phyloP scores from a whole-genome alignment of 441 rosid species.

The Adansonia madagascariensis region DNA sequence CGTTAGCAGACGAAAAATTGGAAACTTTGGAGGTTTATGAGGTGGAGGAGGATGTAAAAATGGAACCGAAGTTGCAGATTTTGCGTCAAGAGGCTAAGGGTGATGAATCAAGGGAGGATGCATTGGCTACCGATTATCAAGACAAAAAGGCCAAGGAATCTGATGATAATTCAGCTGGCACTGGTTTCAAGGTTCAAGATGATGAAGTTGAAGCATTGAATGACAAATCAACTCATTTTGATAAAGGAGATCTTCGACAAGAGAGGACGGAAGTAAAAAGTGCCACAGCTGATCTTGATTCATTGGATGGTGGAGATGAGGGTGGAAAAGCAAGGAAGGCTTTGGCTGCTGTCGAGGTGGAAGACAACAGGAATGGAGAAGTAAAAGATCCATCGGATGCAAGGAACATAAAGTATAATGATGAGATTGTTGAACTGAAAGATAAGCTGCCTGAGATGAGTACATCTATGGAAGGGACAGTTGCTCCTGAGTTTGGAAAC shows the following conservation, averaged over 20 bases:
- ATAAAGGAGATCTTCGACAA: slow-evolving; percentile 23
- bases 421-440: slow-evolving; percentile 27
- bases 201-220: slow-evolving; percentile 20
- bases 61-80: slow-evolving; percentile 28
- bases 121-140: slow-evolving; percentile 28
- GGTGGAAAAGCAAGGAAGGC: background rate
- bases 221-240: slow-evolving; percentile 23
- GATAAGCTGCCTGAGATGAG: slow-evolving; percentile 27
- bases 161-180: slow-evolving; percentile 30
- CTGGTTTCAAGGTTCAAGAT: slow-evolving; percentile 23
- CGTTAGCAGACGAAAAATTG: background rate
- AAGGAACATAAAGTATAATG: slow-evolving; percentile 27
- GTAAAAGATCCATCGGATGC: slow-evolving; percentile 29
- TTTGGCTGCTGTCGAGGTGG: background rate
- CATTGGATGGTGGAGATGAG: slow-evolving; percentile 28
- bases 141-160: slow-evolving; percentile 24
- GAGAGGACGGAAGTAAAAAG: slow-evolving; percentile 21
- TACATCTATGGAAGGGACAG: slow-evolving; percentile 29
- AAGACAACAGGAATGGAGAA: background rate
- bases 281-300: slow-evolving; percentile 24
- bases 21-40: slow-evolving; percentile 12
- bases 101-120: slow-evolving; percentile 32
- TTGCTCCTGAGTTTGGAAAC: slow-evolving; percentile 30
- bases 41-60: slow-evolving; percentile 16
- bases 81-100: slow-evolving; percentile 27